A percentile compares a stretch with the other conserved stretches of the same genome.
These are phyloP conservation scores for Stephania yunnanensis DNA, from an alignment of 164 flowering plant species.

Conservation along the genomic window DNA sequence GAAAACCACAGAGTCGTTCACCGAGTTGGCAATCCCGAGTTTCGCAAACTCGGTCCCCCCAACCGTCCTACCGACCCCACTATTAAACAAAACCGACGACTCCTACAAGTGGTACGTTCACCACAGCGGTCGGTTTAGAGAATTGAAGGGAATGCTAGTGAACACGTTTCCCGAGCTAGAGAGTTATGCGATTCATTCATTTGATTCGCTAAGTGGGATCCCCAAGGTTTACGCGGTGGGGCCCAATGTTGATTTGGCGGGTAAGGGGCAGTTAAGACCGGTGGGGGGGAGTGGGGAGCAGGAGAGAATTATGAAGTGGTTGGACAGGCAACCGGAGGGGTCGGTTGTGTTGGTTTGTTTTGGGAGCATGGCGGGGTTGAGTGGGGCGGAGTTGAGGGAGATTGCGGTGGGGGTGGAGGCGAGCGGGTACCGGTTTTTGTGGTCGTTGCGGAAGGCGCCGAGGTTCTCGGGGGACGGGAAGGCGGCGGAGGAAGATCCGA, in stretches of 20 bases:
- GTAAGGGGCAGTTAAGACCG: neutral
- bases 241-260: conserved; percentile 13
- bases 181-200: neutral
- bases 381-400: conserved; percentile 23
- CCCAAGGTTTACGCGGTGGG: conserved; percentile 30
- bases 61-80: conserved; percentile 5
- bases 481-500: conserved; percentile 3
- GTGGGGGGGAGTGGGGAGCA: neutral
- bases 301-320: conserved; percentile 14
- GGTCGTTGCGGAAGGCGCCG: conserved; percentile 14
- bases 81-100: neutral
- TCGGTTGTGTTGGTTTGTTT: conserved; percentile 41
- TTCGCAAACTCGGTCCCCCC: conserved; percentile 15
- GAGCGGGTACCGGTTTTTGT: conserved; percentile 29
- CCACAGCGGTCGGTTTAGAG: conserved; percentile 5
- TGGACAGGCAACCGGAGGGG: conserved; percentile 25
- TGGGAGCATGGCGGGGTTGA: conserved; percentile 29
- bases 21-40: conserved; percentile 17
- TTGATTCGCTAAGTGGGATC: neutral
- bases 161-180: conserved; percentile 23
- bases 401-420: conserved; percentile 31
- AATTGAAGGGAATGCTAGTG: conserved; percentile 28
- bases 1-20: neutral
- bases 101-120: neutral
- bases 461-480: neutral